Evolutionary conservation across 371 early-diverging fungal genomes (phyloP).

Genomic region (Gilbertella persicaria): DNA sequence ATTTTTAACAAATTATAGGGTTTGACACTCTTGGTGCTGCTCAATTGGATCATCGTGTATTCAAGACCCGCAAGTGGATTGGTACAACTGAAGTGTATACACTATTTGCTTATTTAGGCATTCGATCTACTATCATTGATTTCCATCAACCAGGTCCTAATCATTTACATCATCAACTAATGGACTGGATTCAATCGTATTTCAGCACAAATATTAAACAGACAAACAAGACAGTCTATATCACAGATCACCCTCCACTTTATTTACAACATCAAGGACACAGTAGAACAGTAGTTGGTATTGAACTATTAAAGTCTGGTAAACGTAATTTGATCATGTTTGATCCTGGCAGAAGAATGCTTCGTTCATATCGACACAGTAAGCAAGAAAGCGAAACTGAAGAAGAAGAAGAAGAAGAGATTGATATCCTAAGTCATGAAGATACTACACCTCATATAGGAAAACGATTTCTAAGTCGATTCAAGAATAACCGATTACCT

Average conservation of each 20-base stretch:
- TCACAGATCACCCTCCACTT: slow-evolving; percentile 64
- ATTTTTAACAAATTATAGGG: slow-evolving; percentile 26
- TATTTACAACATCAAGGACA: slow-evolving; percentile 82
- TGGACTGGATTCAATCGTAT: slow-evolving; percentile 62
- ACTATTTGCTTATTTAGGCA: slow-evolving; percentile 62
- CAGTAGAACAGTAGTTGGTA: slow-evolving; percentile 70
- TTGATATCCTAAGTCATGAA: slow-evolving; percentile 8
- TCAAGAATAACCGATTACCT: slow-evolving; percentile 20
- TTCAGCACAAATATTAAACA: slow-evolving; percentile 22
- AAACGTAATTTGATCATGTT: slow-evolving; percentile 62
- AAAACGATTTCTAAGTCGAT: slow-evolving; percentile 2
- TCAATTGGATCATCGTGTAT: slow-evolving; percentile 61
- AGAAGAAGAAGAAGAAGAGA: slow-evolving; percentile 9
- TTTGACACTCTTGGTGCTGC: slow-evolving; percentile 68
- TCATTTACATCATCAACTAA: slow-evolving; percentile 57
- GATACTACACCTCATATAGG: slow-evolving; percentile 2
- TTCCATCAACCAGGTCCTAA: slow-evolving; percentile 68
- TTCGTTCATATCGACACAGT: slow-evolving; percentile 26
- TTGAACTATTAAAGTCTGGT: slow-evolving; percentile 53
- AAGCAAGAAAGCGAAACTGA: slow-evolving; percentile 6
- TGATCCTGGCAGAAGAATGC: slow-evolving; percentile 64
- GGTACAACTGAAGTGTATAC: slow-evolving; percentile 77
- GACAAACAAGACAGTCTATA: slow-evolving; percentile 23
- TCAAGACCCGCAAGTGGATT: slow-evolving; percentile 75
- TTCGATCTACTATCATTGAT: slow-evolving; percentile 64